Evolutionary conservation across 192 early-diverging fungal genomes (phyloP), one percentile per base, ranked within the genome.

Genomic region (Backusella mclennaniae): DNA sequence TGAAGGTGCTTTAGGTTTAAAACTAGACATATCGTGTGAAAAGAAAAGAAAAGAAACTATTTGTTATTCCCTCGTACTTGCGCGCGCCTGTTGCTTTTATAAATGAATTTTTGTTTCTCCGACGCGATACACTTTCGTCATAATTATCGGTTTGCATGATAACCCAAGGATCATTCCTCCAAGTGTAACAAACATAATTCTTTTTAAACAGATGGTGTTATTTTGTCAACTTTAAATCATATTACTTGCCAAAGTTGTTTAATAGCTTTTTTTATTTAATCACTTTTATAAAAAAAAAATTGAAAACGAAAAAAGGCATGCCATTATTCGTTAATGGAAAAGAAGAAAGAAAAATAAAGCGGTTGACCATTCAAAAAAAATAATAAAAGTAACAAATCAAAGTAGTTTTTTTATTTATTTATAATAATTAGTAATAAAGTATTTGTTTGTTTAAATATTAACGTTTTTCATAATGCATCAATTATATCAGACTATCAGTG

Each of bases 21-120:
- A 75, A 15, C 35, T 38, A 21, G 66, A 46, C 74, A 75, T 75
- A 31, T 63, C 15, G 35, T 72, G 41, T 49, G 21, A 29, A 46
- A 46, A 14, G 26, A 72, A 33, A 3, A 33, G 33, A 33, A 52
- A 36, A 36, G 4, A n/a, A 17, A 38, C 36, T 68, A 29, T 21
- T 44, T 56, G 21, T 56, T 56, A 56, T 59, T 59, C 56, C 56
- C 56, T 59, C 56, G 56, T 29, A 63, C 56, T 21, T 14, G 23
- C 8, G 56, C 23, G 23, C 26, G 26, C 46, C 14, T 29, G 56
- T 8, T 63, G 21, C 26, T 12, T 63, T 29, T 63, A 59, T 59
- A 59, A 19, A 63, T 29, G 26, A 8, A 3, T 5, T 29, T 63
- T 63, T 63, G 23, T 63, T 63, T 63, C 56, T 63, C 56, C 56